Base-by-base conservation (phyloP, 352 stramenopile species). In the Phytophthora palmivora region DNA sequence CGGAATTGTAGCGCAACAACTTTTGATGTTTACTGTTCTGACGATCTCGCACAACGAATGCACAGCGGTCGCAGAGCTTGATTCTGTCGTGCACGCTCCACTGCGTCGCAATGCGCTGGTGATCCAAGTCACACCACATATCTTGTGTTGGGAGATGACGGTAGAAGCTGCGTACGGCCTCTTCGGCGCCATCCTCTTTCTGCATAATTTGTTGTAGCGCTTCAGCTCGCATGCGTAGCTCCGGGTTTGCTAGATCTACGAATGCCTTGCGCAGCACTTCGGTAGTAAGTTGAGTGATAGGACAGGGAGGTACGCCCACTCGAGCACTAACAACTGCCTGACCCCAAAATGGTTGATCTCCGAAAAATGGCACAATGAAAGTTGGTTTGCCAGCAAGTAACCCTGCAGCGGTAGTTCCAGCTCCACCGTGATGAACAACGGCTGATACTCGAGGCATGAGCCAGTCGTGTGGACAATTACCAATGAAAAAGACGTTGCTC, bases 301-400 rank as follows among this genome's bases (percentile, higher is more conserved):
- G 85, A 45, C 90, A 93, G 2, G 92, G 89, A 37, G 79, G 67
- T 1, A 94, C 85, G 11, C 93, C 93, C 0, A 96, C 90, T 9
- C 88, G 80, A 9, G 85, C 78, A 1, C 71, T 79, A n/a, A 87
- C 71, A 0, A 97, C 86, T 1, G 94, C 91, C n/a, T 91, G 79
- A 2, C 89, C 92, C 94, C 93, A 98, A 70, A 98, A 98, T 26
- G 79, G 86, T 62, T 98, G 94, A 67, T 98, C 94, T 14, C 89
- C 91, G 68, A 98, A 98, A 58, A 98, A 98, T 12, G 94, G 94
- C 63, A 93, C 94, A 22, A 98, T 88, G 62, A 98, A 91, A 4
- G 91, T 98, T 2, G 94, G 93, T 28, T 97, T 92, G 3, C 90
- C 91, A 26, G 87, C 87, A 6, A 94, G 50, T 3, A 98, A 73